A percentile compares a stretch with the other conserved stretches of the same genome.
Evolutionary conservation across 2,329 filamentous ascomycete genomes (phyloP).

Genomic region (Graphilbum sp.): DNA sequence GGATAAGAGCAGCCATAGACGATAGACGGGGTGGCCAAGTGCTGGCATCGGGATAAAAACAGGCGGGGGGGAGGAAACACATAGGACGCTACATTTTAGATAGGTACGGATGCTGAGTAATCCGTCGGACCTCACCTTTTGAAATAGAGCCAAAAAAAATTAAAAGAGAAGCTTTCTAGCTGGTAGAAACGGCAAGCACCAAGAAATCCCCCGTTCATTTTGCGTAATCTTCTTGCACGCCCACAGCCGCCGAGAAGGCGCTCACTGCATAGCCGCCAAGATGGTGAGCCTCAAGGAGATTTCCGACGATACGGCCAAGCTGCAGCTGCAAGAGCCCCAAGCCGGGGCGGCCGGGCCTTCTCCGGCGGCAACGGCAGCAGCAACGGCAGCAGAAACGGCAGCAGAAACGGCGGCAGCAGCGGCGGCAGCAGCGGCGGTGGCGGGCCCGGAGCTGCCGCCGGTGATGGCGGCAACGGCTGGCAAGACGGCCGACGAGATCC

Average conservation of each 20-base stretch:
- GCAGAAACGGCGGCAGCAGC: not conserved
- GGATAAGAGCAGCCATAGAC: too few relatives aligned
- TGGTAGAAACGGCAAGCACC: not conserved
- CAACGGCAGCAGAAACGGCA: not conserved
- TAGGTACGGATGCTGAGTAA: too few relatives aligned
- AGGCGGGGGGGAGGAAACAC: too few relatives aligned
- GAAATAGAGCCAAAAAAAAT: not conserved
- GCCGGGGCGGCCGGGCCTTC: too few relatives aligned
- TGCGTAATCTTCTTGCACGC: too few relatives aligned
- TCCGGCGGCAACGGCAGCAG: not conserved
- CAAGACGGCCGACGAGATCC: constrained; percentile 38
- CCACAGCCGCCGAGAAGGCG: too few relatives aligned
- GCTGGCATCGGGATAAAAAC: too few relatives aligned
- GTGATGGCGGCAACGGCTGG: constrained; percentile 21
- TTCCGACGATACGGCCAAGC: constrained; percentile 6
- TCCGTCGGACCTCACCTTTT: too few relatives aligned
- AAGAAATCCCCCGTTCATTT: too few relatives aligned
- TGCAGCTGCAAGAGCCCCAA: constrained; percentile 1
- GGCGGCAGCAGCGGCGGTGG: not conserved
- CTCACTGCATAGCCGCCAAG: not conserved
- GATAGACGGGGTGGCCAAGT: too few relatives aligned
- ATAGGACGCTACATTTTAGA: too few relatives aligned
- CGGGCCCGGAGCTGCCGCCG: constrained; percentile 28
- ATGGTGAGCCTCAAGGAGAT: constrained; percentile 11
- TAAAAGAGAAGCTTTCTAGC: too few relatives aligned